Base-by-base conservation (phyloP, 2,329 filamentous ascomycete species). In the Aphanocladium album region DNA sequence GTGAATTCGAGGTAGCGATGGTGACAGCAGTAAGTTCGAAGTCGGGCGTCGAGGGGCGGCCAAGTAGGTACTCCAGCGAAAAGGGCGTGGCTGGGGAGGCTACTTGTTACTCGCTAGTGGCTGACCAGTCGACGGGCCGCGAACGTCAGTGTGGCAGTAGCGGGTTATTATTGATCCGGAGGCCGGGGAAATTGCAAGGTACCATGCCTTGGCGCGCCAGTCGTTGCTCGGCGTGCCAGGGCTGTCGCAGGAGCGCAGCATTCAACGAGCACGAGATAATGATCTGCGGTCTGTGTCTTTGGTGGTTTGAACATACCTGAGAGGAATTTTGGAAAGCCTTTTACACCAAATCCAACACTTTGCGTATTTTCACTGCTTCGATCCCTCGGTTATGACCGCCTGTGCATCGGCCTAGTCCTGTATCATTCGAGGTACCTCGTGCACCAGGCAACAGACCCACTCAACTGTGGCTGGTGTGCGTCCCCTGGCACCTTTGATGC, bases 51-150 rank as follows among this genome's bases (percentile, higher is more conserved):
- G 69, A 69, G 71, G 63, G 66, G 67, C 63, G 63, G 65, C 63
- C 49, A 65, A 67, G 63, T 66, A 69, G n/a, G 33, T 30, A 35
- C 23, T 54, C 43, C 16, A 72, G 75, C 33, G 43, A 75, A 70
- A 76, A 76, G 69, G 69, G 69, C 70, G 74, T 76, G 74, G 74
- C 74, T 76, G 74, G 74, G 72, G 68, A 60, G 43, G 54, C 37
- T 60, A 53, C 50, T 60, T n/a, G n/a, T n/a, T n/a, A n/a, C n/a
- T n/a, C n/a, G n/a, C n/a, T n/a, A 56, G 58, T 65, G 62, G 57
- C 59, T 60, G 49, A 62, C 43, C 27, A 16, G 50, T 19, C 39
- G 46, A n/a, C 39, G 14, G 21, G 46, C 61, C 30, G 61, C 43
- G 57, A 62, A 56, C 61, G 57, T 56, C 51, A 39, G 30, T 39